Base-by-base conservation (phyloP, 352 stramenopile genomes). In the Globisporangium paddicum region DNA sequence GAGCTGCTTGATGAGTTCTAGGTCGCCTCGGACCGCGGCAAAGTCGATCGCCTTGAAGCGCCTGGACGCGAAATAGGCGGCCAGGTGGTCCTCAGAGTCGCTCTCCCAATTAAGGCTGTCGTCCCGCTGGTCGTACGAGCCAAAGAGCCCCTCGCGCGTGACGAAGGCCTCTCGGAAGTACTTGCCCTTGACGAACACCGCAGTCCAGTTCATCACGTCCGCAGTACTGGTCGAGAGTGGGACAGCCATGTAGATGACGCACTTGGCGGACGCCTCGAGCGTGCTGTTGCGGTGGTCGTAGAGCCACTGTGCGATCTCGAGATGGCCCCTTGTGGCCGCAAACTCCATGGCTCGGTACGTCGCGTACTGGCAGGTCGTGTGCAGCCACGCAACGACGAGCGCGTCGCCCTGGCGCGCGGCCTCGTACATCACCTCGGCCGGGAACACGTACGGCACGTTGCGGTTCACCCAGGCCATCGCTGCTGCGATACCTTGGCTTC, bases 341-440 rank as follows among this genome's bases (percentile, higher is more conserved):
- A 72, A 72, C 61, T 77, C 74, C 74, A 84, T 84, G 8, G 69
- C 72, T 4, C 19, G 44, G 51, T 77, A 57, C n/a, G 44, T 47
- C 45, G 77, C 61, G 61, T 81, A 80, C n/a, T 55, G 37, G 1
- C 38, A 52, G 48, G 65, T 68, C 5, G 53, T 37, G 26, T 79
- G 60, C n/a, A 84, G 60, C 74, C 74, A 81, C 55, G 64, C 13
- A 41, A 81, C 63, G 35, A 79, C 62, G 16, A 69, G 54, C 19
- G 67, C 49, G 52, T 75, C 58, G 34, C 74, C 74, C 21, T 73
- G 67, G 48, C 61, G 41, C 9, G 67, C 66, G 2, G 71, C 71
- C 30, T 78, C 72, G 52, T 79, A 75, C 66, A 83, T 71, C 23
- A 71, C 73, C 8, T 66, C 63, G 8, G 64, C 57, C 3, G 67